These are phyloP conservation scores for Oryza punctata DNA, from an alignment of 176 grass and related monocot species.

Conservation along the genomic window DNA sequence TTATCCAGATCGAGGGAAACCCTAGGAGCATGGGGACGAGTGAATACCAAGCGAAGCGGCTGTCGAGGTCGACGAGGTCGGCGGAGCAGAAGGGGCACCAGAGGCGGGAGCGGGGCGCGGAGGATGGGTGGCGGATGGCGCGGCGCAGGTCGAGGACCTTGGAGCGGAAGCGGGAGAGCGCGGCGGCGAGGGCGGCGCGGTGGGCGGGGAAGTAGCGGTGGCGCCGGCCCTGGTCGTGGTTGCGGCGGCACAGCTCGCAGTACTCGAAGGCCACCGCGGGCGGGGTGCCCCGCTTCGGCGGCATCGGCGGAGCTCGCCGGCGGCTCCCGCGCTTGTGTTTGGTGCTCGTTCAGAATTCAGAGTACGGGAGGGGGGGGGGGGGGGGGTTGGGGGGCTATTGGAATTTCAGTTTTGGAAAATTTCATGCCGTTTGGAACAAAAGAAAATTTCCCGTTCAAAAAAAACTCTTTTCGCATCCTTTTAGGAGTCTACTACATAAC, in stretches of 20 bases:
- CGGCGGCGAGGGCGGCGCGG: constrained; percentile 38
- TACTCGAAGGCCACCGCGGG: constrained; percentile 40
- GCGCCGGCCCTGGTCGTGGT: constrained; percentile 81
- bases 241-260: constrained; percentile 75
- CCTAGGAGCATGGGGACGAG: constrained; percentile 6
- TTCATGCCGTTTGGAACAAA: neutral
- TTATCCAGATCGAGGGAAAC: constrained; percentile 2
- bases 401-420: neutral
- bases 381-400: too few relatives aligned
- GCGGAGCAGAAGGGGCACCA: constrained; percentile 79
- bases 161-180: constrained; percentile 64
- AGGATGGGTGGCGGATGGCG: constrained; percentile 46
- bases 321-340: neutral
- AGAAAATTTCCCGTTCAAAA: neutral
- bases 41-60: constrained; percentile 60
- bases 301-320: neutral
- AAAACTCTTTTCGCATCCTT: neutral
- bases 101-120: constrained; percentile 32
- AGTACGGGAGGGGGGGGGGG: neutral
- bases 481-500: neutral
- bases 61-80: constrained; percentile 58
- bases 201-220: constrained; percentile 72
- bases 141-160: constrained; percentile 66
- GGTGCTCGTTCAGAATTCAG: neutral
- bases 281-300: constrained; percentile 26